A percentile compares a stretch with the other conserved stretches of the same genome.
These are phyloP conservation scores for Cercophora sp. DNA, from an alignment of 495 filamentous ascomycete genomes.

Conservation along the genomic window DNA sequence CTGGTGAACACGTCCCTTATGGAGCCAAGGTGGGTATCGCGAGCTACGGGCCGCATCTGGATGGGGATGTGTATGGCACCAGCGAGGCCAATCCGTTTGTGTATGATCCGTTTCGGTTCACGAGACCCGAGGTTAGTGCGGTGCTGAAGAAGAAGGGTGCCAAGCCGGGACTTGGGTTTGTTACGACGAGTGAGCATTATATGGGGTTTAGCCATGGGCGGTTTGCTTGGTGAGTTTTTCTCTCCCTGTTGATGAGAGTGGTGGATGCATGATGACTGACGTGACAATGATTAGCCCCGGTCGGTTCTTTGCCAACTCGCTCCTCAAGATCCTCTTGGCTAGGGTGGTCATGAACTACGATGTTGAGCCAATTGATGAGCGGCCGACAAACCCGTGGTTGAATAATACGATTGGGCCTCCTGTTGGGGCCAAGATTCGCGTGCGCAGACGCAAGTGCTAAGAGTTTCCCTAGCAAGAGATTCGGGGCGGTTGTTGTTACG, in stretches of 20 bases:
- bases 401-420: conserved; percentile 14
- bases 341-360: conserved; percentile 40
- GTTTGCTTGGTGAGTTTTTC: conserved; percentile 34
- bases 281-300: conserved; percentile 22
- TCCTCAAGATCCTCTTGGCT: conserved; percentile 40
- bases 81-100: conserved; percentile 15
- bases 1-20: conserved; percentile 29
- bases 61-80: conserved; percentile 33
- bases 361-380: conserved; percentile 27
- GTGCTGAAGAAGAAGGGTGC: background rate
- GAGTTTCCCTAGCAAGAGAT: too few relatives aligned
- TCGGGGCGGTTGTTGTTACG: too few relatives aligned
- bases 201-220: conserved; percentile 38
- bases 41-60: conserved; percentile 35
- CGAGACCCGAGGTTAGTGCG: background rate
- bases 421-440: background rate
- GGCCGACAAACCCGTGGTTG: conserved; percentile 19
- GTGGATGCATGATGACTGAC: background rate
- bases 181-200: conserved; percentile 33
- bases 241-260: background rate
- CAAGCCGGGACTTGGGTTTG: conserved; percentile 17
- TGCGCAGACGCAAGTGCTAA: conserved; percentile 9
- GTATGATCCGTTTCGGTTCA: conserved; percentile 40
- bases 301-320: conserved; percentile 40
- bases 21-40: conserved; percentile 39